Percentiles rank a stretch among this genome's conserved stretches.
Evolutionary conservation across 2,329 filamentous ascomycete genomes (phyloP).

Genomic region (Zymoseptoria pseudotritici): DNA sequence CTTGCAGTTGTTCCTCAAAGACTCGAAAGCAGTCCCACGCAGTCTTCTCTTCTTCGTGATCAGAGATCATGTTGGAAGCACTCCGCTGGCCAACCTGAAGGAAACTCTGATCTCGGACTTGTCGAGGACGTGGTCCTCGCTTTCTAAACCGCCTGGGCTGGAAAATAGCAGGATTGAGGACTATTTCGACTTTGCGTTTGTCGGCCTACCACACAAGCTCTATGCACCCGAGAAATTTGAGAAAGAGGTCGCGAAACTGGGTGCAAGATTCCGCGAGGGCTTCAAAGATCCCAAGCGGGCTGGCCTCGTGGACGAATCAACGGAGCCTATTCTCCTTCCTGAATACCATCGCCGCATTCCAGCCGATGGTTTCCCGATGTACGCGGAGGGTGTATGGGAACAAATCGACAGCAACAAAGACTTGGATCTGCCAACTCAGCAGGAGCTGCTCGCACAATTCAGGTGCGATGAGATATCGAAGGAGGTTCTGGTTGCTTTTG

Average conservation of each 20-base stretch:
- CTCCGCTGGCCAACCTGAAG: slow-evolving; percentile 81
- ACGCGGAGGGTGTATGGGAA: slow-evolving; percentile 92
- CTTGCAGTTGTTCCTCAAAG: slow-evolving; percentile 90
- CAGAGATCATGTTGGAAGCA: slow-evolving; percentile 88
- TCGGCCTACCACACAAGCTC: slow-evolving; percentile 92
- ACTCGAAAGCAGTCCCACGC: slow-evolving; percentile 81
- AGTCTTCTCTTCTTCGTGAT: slow-evolving; percentile 98
- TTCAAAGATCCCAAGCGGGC: slow-evolving; percentile 61
- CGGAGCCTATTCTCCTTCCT: slow-evolving; percentile 76
- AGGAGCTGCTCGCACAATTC: slow-evolving; percentile 94
- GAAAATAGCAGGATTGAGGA: slow-evolving; percentile 88
- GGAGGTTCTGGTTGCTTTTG: slow-evolving; percentile 78
- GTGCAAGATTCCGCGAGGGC: slow-evolving; percentile 73
- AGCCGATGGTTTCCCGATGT: slow-evolving; percentile 91
- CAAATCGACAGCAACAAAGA: slow-evolving; percentile 99
- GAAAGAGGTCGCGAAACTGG: slow-evolving; percentile 69
- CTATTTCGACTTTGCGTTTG: slow-evolving; percentile 98
- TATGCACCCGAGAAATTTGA: slow-evolving; percentile 88
- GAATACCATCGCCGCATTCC: slow-evolving; percentile 95
- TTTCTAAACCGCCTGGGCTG: slow-evolving; percentile 83
- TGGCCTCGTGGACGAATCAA: slow-evolving; percentile 60
- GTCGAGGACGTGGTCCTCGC: slow-evolving; percentile 81
- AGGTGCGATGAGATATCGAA: slow-evolving; percentile 93
- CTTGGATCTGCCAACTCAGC: slow-evolving; percentile 89
- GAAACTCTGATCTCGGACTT: slow-evolving; percentile 87